These are phyloP conservation scores for Globisporangium barbulae DNA, from an alignment of 352 stramenopile species.

Conservation along the genomic window DNA sequence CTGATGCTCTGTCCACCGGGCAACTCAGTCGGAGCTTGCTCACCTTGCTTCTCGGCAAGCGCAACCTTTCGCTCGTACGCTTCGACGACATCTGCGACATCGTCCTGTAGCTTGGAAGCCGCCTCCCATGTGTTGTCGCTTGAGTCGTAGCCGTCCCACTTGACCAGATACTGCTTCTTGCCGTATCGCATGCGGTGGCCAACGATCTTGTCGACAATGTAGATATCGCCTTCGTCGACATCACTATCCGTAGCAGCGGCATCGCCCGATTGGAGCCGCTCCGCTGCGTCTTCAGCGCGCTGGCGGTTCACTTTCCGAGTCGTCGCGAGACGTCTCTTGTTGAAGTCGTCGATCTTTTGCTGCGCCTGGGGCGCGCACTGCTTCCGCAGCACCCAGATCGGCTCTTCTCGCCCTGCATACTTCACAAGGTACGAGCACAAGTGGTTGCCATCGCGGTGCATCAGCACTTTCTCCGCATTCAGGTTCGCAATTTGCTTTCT, in stretches of 20 bases:
- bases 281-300: conserved; percentile 10
- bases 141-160: conserved; percentile 65
- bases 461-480: conserved; percentile 29
- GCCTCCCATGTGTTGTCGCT: conserved; percentile 69
- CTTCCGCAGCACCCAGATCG: conserved; percentile 33
- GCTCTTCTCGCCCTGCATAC: conserved; percentile 21
- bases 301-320: conserved; percentile 6
- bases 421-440: conserved; percentile 36
- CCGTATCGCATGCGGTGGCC: conserved; percentile 34
- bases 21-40: not conserved
- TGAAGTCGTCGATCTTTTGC: conserved; percentile 31
- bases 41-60: not conserved
- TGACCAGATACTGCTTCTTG: conserved; percentile 57
- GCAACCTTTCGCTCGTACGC: conserved; percentile 39
- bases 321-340: conserved; percentile 5
- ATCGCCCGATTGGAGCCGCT: too few species aligned
- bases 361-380: conserved; percentile 29
- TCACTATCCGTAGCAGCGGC: not conserved
- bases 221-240: conserved; percentile 24
- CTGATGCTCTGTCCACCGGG: not conserved
- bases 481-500: conserved; percentile 17
- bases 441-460: conserved; percentile 16
- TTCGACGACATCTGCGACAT: conserved; percentile 52
- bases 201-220: conserved; percentile 63
- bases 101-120: conserved; percentile 37